A percentile compares a stretch with the other conserved stretches of the same genome.
Evolutionary conservation across 2,329 filamentous ascomycete genomes (phyloP).

Genomic region (Ascochyta clinopodiicola): DNA sequence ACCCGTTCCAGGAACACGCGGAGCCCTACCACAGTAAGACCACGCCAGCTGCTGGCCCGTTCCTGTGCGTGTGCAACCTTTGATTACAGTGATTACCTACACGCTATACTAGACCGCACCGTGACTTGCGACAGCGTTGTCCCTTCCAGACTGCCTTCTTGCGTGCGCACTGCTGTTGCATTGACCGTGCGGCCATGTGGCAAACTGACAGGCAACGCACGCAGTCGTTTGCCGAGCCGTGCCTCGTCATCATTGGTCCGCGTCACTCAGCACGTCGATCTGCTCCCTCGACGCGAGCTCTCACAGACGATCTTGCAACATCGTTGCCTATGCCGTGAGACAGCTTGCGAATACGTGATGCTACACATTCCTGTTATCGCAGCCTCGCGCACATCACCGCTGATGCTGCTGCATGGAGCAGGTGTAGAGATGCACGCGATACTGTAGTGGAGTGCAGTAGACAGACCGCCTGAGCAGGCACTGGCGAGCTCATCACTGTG

Average conservation of each 20-base stretch:
- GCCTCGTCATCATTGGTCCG: constrained; percentile 15
- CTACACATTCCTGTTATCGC: neutral
- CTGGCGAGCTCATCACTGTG: neutral
- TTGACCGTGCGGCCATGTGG: constrained; percentile 15
- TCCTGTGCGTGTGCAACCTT: constrained; percentile 1
- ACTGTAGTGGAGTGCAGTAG: too few relatives aligned
- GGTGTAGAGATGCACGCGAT: neutral
- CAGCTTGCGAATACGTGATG: constrained; percentile 13
- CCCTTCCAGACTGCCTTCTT: neutral
- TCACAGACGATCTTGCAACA: constrained; percentile 18
- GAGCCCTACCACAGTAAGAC: neutral
- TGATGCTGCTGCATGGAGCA: neutral
- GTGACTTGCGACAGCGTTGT: constrained; percentile 3
- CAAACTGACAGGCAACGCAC: constrained; percentile 5
- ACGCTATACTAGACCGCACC: neutral
- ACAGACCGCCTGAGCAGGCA: too few relatives aligned
- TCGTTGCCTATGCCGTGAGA: constrained; percentile 15
- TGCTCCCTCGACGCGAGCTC: neutral
- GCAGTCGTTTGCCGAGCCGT: neutral
- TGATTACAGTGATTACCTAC: neutral
- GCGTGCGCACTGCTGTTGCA: neutral
- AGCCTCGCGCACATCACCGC: constrained; percentile 6
- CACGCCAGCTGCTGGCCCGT: constrained; percentile 10
- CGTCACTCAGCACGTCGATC: constrained; percentile 10
- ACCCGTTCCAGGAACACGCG: constrained; percentile 11